Conservation (phyloP, 2,329 filamentous ascomycete species). For the Tolypocladium endophyticum region DNA sequence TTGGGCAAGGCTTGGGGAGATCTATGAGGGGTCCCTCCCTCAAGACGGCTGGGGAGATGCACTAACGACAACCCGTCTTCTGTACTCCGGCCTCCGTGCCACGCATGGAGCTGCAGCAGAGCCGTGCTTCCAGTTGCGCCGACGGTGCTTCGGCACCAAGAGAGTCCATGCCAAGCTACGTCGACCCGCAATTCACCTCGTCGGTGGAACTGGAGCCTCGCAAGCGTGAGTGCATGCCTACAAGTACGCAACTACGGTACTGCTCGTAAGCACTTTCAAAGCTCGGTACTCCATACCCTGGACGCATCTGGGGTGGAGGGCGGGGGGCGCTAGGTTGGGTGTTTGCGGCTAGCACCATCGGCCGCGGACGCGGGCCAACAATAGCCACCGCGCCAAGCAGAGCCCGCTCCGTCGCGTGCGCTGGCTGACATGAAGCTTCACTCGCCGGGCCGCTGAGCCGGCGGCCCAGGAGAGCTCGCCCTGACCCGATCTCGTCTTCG, state of each 20-base stretch:
- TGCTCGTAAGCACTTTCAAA: not conserved
- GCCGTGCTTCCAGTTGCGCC: not conserved
- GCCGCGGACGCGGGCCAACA: not conserved
- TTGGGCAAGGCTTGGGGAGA: not conserved
- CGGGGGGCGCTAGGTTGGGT: not conserved
- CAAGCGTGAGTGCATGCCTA: no score
- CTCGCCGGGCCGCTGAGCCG: no score
- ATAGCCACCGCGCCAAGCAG: not conserved
- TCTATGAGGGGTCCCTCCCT: not conserved
- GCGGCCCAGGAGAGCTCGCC: no score
- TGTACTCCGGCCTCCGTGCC: not conserved
- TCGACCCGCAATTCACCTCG: not conserved
- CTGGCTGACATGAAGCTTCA: not conserved
- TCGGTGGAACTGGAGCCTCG: no score
- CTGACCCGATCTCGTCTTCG: no score
- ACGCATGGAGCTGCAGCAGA: not conserved
- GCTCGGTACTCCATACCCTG: not conserved
- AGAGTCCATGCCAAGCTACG: not conserved
- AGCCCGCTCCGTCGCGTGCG: not conserved
- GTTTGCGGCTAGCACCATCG: not conserved
- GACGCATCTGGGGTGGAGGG: not conserved
- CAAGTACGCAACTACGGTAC: no score
- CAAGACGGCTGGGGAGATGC: not conserved
- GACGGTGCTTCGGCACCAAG: not conserved
- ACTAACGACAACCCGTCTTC: not conserved